Evolutionary conservation across 2,329 filamentous ascomycete genomes (phyloP), one percentile per base, ranked within the genome.

Genomic region (Tolypocladium amazonense): DNA sequence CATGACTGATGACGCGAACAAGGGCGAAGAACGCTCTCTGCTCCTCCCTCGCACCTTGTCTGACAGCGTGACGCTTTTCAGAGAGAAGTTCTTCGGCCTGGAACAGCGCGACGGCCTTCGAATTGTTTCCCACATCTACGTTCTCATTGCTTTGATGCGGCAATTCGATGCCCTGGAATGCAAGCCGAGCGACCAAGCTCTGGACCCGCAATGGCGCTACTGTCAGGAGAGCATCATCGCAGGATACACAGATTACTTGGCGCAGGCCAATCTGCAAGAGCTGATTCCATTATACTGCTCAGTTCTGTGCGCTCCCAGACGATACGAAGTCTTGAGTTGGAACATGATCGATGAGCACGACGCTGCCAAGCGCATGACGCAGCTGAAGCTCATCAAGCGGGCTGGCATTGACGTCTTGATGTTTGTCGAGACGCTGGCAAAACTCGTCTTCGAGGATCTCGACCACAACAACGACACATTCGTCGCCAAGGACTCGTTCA

Each of bases 201-300:
- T 62, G 8, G 62, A 63, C 23, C 56, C 63, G 11, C 66, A 67
- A 25, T 66, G 66, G 58, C 72, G 75, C 39, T 75, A 78, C 57
- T 80, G 80, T 20, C 82, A 87, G 64, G 88, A 96, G 68, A 90
- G 89, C 67, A 85, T 93, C 55, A 79, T 97, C 58, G 85, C 88
- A 1, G 87, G 85, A 4, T 97, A 97, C 70, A 88, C 95, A 59
- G 88, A 89, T 66, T 87, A 89, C 62, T 76, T 99, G 43, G 85
- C 89, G 52, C 80, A 88, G 55, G 83, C 84, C 20, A 84, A 86
- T 39, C 84, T 94, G 59, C 85, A 88, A 61, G 87, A 93, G 63
- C 76, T 94, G 50, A 88, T 96, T 59, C 92, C 94, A 0, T 77
- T 96, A 0, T 99, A 99, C 72, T 92, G 90, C 63, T 91, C 91